A percentile compares a stretch with the other conserved stretches of the same genome.
Conservation (phyloP, 2,329 filamentous ascomycete genomes). For the Calonectria pteridis region DNA sequence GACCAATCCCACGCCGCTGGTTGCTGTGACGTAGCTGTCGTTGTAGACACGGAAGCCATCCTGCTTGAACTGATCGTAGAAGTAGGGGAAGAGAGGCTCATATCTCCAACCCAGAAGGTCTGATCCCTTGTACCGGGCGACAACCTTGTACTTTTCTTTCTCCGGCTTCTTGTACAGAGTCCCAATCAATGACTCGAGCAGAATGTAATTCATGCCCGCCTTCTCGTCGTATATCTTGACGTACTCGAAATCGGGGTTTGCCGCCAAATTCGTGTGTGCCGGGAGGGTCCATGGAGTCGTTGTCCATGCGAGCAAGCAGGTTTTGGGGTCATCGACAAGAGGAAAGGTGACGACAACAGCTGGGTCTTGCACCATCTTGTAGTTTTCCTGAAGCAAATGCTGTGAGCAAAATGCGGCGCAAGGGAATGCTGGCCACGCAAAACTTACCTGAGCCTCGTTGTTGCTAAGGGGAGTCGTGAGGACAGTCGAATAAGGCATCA, state of each 20-base stretch:
- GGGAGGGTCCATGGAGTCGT: conserved; percentile 86
- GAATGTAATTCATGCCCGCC: conserved; percentile 76
- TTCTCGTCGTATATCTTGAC: conserved; percentile 77
- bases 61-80: conserved; percentile 78
- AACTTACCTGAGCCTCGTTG: conserved; percentile 79
- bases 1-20: conserved; percentile 80
- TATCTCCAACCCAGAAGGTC: conserved; percentile 80
- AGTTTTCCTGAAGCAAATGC: too few relatives aligned
- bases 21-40: conserved; percentile 78
- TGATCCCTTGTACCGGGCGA: conserved; percentile 75
- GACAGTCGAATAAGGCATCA: conserved; percentile 83
- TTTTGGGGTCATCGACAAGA: conserved; percentile 71
- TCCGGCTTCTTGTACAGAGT: conserved; percentile 83
- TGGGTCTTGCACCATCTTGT: conserved; percentile 81
- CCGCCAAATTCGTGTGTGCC: conserved; percentile 79
- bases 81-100: conserved; percentile 78
- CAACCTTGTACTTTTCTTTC: conserved; percentile 79
- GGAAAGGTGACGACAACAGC: conserved; percentile 80
- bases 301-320: conserved; percentile 68
- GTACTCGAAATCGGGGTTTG: conserved; percentile 83
- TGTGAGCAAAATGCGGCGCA: too few relatives aligned
- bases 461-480: conserved; percentile 81
- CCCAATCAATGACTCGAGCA: conserved; percentile 74
- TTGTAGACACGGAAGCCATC: conserved; percentile 76
- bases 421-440: too few relatives aligned